Base-by-base conservation (phyloP, 495 filamentous ascomycete genomes). In the Xylaria scruposa region DNA sequence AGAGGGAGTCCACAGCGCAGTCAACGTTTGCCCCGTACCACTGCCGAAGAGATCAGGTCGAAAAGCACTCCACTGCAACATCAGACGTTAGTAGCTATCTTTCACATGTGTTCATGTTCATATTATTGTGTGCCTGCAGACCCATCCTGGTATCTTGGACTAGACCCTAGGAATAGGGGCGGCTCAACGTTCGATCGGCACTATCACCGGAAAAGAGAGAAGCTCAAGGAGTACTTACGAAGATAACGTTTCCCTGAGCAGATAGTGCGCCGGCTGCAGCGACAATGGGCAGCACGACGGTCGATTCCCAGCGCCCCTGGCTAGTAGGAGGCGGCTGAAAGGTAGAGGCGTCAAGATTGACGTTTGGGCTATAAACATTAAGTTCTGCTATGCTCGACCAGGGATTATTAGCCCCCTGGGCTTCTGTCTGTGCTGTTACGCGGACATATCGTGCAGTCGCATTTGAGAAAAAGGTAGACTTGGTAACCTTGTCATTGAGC, bases 211-310 rank as follows among this genome's bases (percentile, higher is more conserved):
- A 7, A 12, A 4, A 44, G 36, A 24, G n/a, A 58, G 15, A 4
- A 58, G 5, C 2, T 31, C 10, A 13, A 13, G 15, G 9, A 63
- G 7, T 3, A 56, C 68, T 64, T 40, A 70, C 68, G 47, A 70
- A 70, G 36, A 70, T 40, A 9, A 70, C 19, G 33, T 70, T 40
- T 12, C 68, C 68, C 26, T 70, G 59, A 9, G 47, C 47, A 21
- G 68, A 70, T 15, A 70, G 21, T 21, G 68, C 68, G 1, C 46
- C 68, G 8, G 68, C 68, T 81, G 82, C 86, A 26, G 87, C 81
- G 3, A 88, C 83, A 9, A 90, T 72, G 17, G 88, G 87, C 42
- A 89, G 82, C 44, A 87, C 81, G 33, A 90, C 78, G 1, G 85
- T 87, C 15, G 83, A 77, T 8, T 81, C 81, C 87, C 87, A 89